Evolutionary conservation across 139 green algal genomes (phyloP).

Genomic region (Chlamydomonas urium): DNA sequence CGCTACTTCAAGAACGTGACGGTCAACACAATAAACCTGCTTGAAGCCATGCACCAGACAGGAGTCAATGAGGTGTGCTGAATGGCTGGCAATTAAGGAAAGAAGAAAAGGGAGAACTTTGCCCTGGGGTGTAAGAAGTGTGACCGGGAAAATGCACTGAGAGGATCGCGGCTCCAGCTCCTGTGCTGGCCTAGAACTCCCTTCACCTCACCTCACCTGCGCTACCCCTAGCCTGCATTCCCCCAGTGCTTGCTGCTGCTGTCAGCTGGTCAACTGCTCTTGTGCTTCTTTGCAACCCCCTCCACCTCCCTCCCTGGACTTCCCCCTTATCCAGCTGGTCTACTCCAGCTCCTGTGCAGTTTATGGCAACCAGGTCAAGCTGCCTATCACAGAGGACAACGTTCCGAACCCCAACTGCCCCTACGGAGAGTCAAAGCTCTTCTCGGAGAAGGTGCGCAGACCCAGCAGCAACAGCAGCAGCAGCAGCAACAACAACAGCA

Average conservation of each 20-base stretch:
- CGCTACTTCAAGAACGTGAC: conserved; percentile 80
- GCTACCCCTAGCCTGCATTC: background rate
- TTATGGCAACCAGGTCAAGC: conserved; percentile 60
- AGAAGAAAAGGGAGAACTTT: no score
- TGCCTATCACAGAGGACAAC: conserved; percentile 74
- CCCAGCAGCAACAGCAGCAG: no score
- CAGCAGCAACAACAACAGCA: no score
- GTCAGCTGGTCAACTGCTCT: background rate
- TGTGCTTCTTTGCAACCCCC: background rate
- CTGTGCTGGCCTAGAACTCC: no score
- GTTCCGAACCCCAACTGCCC: conserved; percentile 60
- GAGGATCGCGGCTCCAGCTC: no score
- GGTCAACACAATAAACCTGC: conserved; percentile 59
- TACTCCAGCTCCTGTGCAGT: conserved; percentile 29
- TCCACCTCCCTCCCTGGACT: background rate
- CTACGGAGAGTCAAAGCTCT: conserved; percentile 59
- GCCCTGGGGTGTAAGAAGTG: no score
- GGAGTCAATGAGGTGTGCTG: conserved; percentile 49
- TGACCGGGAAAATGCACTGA: no score
- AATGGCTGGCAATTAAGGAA: no score
- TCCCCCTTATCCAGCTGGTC: background rate
- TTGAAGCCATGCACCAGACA: conserved; percentile 54
- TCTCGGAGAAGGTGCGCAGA: conserved; percentile 59
- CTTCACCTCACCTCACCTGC: background rate
- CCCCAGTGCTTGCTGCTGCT: background rate